Base-by-base conservation (phyloP, 2,329 filamentous ascomycete genomes). In the Nannizziopsis arthrosporioides region DNA sequence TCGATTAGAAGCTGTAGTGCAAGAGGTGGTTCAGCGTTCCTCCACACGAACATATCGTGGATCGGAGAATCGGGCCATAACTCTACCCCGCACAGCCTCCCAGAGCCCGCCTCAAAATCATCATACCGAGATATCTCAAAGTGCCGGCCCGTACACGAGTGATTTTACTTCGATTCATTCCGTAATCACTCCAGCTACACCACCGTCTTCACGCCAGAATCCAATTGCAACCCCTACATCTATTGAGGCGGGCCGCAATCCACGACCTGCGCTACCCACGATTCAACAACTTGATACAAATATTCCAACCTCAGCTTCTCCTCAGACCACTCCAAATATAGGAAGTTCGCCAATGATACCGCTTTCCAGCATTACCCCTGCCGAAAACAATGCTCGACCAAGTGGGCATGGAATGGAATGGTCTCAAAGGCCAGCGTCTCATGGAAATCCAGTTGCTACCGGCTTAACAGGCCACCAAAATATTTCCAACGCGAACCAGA, bases 1-100 rank as follows among this genome's bases (percentile, higher is more conserved):
- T 17, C 60, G 56, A 18, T 44, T 63, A 37, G 52, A 58, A n/a
- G 53, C 54, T 15, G 51, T 53, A 49, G 52, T 51, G 4, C 53
- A 57, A 18, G 48, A 45, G 17, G 45, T 44, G 9, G 31, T 48
- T 9, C 17, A 48, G 15, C 49, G 45, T n/a, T 51, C 49, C 8
- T 44, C 42, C 7, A 51, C 45, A 37, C n/a, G 43, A n/a, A 36
- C 42, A 45, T 42, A 40, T 31, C 49, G 45, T 37, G 38, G 11
- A 22, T 8, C 45, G 4, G 42, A 42, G 14, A 18, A 15, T 18
- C 41, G 34, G 34, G 15, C 12, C 15, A 6, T 31, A 11, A n/a
- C 15, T 37, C 3, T 27, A 27, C 22, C 22, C 3, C 6, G 17
- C 31, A 12, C 38, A 42, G 5, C 45, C 17, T n/a, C n/a, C 30